Evolutionary conservation across 2,329 filamentous ascomycete species (phyloP).

Genomic region (Colletotrichum lini): DNA sequence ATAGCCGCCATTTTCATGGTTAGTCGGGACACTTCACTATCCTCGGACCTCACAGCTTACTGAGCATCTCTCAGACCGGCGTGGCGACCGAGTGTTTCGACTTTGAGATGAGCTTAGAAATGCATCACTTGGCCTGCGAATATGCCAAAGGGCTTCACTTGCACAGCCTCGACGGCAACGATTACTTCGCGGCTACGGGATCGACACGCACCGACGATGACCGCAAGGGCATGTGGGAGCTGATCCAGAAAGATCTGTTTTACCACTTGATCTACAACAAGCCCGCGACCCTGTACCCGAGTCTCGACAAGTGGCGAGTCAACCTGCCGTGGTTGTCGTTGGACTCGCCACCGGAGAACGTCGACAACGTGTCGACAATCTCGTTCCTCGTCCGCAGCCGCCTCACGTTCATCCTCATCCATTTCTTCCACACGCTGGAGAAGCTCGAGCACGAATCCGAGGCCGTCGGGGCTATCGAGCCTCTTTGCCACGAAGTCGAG

Average conservation of each 20-base stretch:
- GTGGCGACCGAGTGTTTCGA: constrained; percentile 51
- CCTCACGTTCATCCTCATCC: constrained; percentile 49
- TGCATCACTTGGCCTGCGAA: constrained; percentile 50
- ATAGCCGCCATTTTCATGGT: constrained; percentile 51
- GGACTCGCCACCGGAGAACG: constrained; percentile 43
- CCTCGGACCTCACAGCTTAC: rapidly evolving
- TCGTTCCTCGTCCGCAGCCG: constrained; percentile 50
- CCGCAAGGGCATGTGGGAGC: constrained; percentile 51
- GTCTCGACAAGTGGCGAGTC: constrained; percentile 49
- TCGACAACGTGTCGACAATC: constrained; percentile 44
- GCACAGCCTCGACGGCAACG: constrained; percentile 49
- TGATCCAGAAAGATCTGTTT: constrained; percentile 52
- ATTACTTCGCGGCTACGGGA: constrained; percentile 28
- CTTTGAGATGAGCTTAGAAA: constrained; percentile 50
- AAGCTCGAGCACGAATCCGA: constrained; percentile 7
- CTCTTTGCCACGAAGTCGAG: constrained; percentile 48
- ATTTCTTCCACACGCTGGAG: constrained; percentile 46
- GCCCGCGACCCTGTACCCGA: constrained; percentile 47
- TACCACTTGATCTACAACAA: constrained; percentile 51
- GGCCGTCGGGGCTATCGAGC: constrained; percentile 22
- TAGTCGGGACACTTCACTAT: not conserved
- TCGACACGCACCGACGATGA: constrained; percentile 43
- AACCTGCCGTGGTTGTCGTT: constrained; percentile 51
- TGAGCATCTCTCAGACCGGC: constrained; percentile 43
- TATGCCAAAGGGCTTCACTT: constrained; percentile 51